Base-by-base conservation (phyloP, 2,329 filamentous ascomycete genomes). In the Stylonectria norvegica region DNA sequence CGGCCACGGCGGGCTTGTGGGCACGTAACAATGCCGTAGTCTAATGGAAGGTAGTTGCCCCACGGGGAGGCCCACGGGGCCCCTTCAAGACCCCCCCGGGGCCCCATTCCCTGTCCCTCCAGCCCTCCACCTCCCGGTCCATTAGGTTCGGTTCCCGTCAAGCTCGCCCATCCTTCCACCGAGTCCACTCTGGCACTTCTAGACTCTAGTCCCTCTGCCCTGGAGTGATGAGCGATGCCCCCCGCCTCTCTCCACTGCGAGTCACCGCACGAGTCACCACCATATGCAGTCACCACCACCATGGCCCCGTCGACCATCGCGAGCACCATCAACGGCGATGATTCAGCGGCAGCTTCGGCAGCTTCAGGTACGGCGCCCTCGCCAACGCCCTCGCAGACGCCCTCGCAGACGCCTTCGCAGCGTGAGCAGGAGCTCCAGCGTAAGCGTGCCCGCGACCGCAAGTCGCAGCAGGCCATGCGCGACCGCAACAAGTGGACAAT, bases 401-500 rank as follows among this genome's bases (percentile, higher is more conserved):
- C 27, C 6, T n/a, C n/a, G n/a, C n/a, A n/a, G n/a, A n/a, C 11
- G 19, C 17, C 15, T 14, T 39, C 40, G 23, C 22, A 32, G 15
- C 40, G 44, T 27, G 40, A 41, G 14, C 33, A 39, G 20, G 58
- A 60, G 36, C 42, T 60, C 18, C 55, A 58, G 37, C 53, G 57
- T 29, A 62, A 62, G 40, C 53, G 58, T 16, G 59, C 59, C 3
- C 45, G 58, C 16, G 59, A 62, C 38, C 57, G 58, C 31, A 59
- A 58, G 40, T 60, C 56, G 1, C 59, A 61, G 44, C 59, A 62
- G 50, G 58, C 58, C 12, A 62, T 62, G 59, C 53, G 58, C 5
- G 57, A 62, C 40, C 56, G 58, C 10, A 61, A 58, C 28, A 60
- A 55, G 43, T 60, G 56, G 54, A 55, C 56, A 7, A 57, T 62